Base-by-base conservation (phyloP, 768 basidiomycete genomes). In the Mycena rosella region DNA sequence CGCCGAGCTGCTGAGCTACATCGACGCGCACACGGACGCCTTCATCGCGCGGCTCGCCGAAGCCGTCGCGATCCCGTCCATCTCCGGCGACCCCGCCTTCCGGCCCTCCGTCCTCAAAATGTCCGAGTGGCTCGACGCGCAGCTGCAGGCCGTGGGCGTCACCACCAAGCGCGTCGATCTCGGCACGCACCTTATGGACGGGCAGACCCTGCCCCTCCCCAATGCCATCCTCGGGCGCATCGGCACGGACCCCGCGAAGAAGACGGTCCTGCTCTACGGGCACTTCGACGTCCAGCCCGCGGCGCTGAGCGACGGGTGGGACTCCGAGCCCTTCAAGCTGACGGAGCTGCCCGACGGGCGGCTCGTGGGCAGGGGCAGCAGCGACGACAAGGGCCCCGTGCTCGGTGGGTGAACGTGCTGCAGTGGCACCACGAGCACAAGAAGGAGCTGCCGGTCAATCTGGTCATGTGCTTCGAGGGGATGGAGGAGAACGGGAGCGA, bases 401-500 rank as follows among this genome's bases (percentile, higher is more conserved):
- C 95, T 11, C 95, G 92, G 17, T 96, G 95, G 95, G 78, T 97
- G 64, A 96, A 96, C 74, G 91, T 96, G 48, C 84, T 98, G 49
- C 91, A 97, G 73, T 96, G 94, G 61, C 95, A 97, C 63, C 80
- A 86, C 54, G 81, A 89, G 42, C 6, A 3, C 38, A 83, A 87
- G 26, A 82, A 89, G 48, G 86, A 88, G 38, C 86, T 98, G 22
- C 96, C 96, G 1, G 94, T 98, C 29, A 98, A 98, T 77, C 79
- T 98, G 61, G 88, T 89, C 70, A 90, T 94, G 83, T 95, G 93
- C 84, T 96, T 99, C 73, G 97, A 99, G 78, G 96, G 94, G 5
- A 99, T 98, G 96, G 97, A 99, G 78, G 97, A 99, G 82, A 91
- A 87, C 68, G 96, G 96, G 7, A 94, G 92, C 45, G 93, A 94